Base-by-base conservation (phyloP, 2,329 filamentous ascomycete genomes). In the Penicillium concentricum region DNA sequence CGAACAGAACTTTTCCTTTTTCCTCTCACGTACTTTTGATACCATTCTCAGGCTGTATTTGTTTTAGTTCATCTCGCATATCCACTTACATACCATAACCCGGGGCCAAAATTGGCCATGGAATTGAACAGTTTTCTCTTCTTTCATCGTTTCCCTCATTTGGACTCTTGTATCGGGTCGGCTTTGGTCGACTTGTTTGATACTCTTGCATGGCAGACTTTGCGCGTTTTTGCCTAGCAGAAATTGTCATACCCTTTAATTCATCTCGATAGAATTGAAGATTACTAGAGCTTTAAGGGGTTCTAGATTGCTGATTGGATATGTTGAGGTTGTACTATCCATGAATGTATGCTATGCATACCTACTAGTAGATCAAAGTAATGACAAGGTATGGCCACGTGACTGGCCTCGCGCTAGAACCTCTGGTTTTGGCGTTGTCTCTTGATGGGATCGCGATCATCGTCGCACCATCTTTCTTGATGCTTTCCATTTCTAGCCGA, bases 21-120 rank as follows among this genome's bases (percentile, higher is more conserved):
- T 30, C 9, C 9, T 34, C 13, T 32, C 30, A 15, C 30, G 30
- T 32, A 18, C 42, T 30, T 50, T 45, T 56, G 42, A 56, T 56
- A 56, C 48, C 54, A 52, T 56, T 56, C 28, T 56, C n/a, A 18
- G 22, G 54, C 48, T 46, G n/a, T 28, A 37, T 41, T 43, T 20
- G 20, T 46, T 41, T 46, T 52, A 12, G 3, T 56, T 46, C 20
- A 37, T 16, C n/a, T 28, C 28, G 45, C 41, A 52, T 46, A 10
- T 7, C 6, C 32, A 51, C 24, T 38, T 44, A 34, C 47, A n/a
- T 51, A 38, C 47, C 39, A 45, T 51, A 39, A 45, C 22, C 38
- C 13, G 3, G 18, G 20, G 39, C 18, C 18, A n/a, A 44, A 37
- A 16, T 30, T 24, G 22, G 26, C 32, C 47, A 12, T 56, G 26